Conservation (phyloP, 768 basidiomycete species). For the Agaricus blazei region DNA sequence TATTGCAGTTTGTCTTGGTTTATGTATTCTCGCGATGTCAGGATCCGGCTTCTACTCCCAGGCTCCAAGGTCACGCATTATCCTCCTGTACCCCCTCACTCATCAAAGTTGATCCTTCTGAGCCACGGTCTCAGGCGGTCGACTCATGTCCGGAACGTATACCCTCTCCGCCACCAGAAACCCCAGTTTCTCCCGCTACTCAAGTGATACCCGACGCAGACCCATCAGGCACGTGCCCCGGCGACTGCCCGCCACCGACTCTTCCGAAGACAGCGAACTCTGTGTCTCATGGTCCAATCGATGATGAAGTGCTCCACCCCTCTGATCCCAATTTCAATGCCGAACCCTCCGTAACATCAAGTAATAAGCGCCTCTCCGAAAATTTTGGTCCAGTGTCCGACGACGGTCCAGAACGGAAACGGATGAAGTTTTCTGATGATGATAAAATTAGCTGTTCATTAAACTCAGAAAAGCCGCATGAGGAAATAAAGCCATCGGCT, state of each 20-base stretch:
- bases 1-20: background rate
- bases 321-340: background rate
- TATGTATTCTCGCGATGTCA: constrained; percentile 1
- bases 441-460: background rate
- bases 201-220: background rate
- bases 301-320: background rate
- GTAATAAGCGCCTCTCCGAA: background rate
- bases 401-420: constrained; percentile 3
- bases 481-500: background rate
- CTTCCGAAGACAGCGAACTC: background rate
- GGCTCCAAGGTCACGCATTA: background rate
- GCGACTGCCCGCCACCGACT: background rate
- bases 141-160: background rate
- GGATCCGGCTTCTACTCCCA: constrained; percentile 7
- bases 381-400: background rate
- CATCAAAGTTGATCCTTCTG: background rate
- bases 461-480: background rate
- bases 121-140: background rate
- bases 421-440: background rate
- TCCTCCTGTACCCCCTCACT: background rate
- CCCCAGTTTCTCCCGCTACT: background rate
- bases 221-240: background rate
- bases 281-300: background rate
- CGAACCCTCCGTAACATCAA: background rate
- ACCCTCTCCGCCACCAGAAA: background rate